A percentile compares a stretch with the other conserved stretches of the same genome.
Conservation (phyloP, 192 early-diverging fungal genomes). For the Diversispora epigaea region DNA sequence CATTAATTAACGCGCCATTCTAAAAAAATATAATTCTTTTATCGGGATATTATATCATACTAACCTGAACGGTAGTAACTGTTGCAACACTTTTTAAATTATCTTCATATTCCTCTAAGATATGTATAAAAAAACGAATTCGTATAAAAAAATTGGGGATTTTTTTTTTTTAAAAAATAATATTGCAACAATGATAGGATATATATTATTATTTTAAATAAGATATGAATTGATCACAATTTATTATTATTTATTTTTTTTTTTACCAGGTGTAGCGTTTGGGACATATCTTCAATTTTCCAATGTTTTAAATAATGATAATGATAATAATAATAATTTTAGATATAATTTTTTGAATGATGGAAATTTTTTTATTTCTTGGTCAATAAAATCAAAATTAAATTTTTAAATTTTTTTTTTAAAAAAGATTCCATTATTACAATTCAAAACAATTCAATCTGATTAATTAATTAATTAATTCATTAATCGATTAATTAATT, state of each 20-base stretch:
- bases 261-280: constrained; percentile 43
- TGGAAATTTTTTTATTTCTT: no score
- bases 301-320: no score
- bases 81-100: constrained; percentile 46
- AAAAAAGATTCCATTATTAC: not conserved
- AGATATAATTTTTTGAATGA: no score
- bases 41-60: not conserved
- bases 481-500: not conserved
- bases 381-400: no score
- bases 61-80: constrained; percentile 52
- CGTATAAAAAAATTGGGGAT: not conserved
- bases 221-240: not conserved
- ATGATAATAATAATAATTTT: no score
- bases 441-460: not conserved
- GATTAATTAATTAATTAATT: not conserved
- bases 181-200: not conserved
- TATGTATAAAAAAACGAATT: no score
- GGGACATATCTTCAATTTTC: constrained; percentile 39
- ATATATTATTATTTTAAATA: no score
- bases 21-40: constrained; percentile 3
- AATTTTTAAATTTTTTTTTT: no score
- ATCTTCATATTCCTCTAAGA: constrained; percentile 43
- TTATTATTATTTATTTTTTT: not conserved
- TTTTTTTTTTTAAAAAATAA: not conserved
- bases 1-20: not conserved